Evolutionary conservation across 495 filamentous ascomycete species (phyloP), one percentile per base, ranked within the genome.

Genomic region (Neurospora sp.): DNA sequence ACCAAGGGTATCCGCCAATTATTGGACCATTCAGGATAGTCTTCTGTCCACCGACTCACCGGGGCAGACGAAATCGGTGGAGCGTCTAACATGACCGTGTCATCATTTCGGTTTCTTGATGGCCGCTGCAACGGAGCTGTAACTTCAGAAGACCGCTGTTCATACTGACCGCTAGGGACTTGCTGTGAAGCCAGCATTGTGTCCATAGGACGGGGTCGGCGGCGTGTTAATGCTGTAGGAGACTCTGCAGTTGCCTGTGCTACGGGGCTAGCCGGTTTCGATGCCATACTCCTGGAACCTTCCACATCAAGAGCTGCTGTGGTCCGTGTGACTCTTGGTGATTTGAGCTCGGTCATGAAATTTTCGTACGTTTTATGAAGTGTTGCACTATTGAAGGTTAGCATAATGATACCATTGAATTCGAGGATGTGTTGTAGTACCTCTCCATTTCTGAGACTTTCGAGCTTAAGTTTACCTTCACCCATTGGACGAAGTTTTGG

Each of bases 1-100:
- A 91, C 84, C 23, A 98, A 83, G 12, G 94, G 85, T 31, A 88
- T 88, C 42, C 78, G 78, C 85, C 85, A 87, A 20, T 75, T 48
- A 75, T 78, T 75, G 59, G 78, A 72, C 86, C 86, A 88, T 8
- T 76, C 78, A 31, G 77, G 71, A 72, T 88, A 77, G n/a, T 78
- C 20, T 18, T 78, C 73, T 9, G 84, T 83, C 86, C 86, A 88
- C n/a, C 77, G 76, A 40, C 69, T 48, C 48, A 69, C 7, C 18
- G 41, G 39, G 41, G 75, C 42, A 3, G 44, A 39, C 4, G 5
- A 10, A 16, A 18, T 6, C 23, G 37, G 31, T 41, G 74, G 35
- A 35, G 48, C 23, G 11, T 70, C 62, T 46, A 62, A 38, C 35
- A 48, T 41, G 39, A 40, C n/a, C 20, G 31, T n/a, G 41, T 35